Conservation (phyloP, 139 green algal species). For the Chlorokybus atmophyticus region DNA sequence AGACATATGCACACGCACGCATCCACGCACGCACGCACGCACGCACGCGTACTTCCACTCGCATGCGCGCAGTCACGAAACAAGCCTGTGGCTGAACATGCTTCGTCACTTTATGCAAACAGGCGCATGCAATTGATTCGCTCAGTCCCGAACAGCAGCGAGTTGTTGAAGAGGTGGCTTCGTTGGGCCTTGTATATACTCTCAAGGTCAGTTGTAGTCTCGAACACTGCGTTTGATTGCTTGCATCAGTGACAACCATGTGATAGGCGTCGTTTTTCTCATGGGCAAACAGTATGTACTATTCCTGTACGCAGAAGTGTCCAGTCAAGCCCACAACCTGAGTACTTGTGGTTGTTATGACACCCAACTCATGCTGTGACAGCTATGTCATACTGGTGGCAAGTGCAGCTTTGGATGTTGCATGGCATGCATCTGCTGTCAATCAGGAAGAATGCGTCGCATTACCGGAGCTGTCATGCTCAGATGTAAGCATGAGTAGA, state of each 20-base stretch:
- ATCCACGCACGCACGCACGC: no score
- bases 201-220: conserved; percentile 13
- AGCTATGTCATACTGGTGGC: background rate
- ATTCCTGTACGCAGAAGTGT: background rate
- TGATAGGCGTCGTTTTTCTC: background rate
- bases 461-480: background rate
- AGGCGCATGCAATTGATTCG: no score
- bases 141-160: no score
- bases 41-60: no score
- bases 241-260: background rate
- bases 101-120: no score
- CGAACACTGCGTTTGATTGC: background rate
- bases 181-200: conserved; percentile 17
- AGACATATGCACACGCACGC: no score
- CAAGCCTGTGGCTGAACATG: no score
- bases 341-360: no score
- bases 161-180: conserved; percentile 11
- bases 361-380: background rate
- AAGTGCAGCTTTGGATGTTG: background rate
- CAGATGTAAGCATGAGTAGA: background rate
- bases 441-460: background rate
- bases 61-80: no score
- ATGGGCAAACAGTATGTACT: background rate
- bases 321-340: no score
- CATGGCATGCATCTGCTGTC: background rate